These are phyloP conservation scores for Rhipidocladum racemiflorum DNA, from an alignment of 176 grass and related monocot species.

Conservation along the genomic window DNA sequence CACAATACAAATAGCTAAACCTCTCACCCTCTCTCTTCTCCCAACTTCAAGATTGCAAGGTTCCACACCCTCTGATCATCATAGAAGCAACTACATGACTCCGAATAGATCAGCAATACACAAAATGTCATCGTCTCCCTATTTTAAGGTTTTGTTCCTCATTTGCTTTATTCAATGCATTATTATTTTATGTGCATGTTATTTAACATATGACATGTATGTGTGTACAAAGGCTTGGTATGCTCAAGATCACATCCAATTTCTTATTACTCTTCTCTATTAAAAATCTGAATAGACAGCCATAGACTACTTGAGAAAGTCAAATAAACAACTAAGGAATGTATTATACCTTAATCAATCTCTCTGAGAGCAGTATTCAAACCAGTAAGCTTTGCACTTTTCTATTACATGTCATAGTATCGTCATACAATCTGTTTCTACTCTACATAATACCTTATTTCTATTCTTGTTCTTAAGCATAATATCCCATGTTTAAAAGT, in stretches of 20 bases:
- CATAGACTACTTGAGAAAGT: not conserved
- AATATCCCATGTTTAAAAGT: not conserved
- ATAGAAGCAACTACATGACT: conserved; percentile 17
- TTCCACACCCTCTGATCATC: conserved; percentile 22
- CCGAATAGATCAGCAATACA: conserved; percentile 45
- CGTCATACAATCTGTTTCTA: not conserved
- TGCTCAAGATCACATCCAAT: not conserved
- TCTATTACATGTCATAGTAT: not conserved
- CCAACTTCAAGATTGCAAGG: conserved; percentile 30
- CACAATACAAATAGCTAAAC: conserved; percentile 25
- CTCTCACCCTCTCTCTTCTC: conserved; percentile 14
- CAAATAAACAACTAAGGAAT: not conserved
- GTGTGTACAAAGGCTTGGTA: not conserved
- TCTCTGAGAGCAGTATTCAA: not conserved
- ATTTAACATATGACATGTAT: not conserved
- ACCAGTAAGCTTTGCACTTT: not conserved
- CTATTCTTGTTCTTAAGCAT: not conserved
- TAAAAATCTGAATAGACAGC: not conserved
- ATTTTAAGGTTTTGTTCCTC: conserved; percentile 50
- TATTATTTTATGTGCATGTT: not conserved
- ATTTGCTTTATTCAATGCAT: conserved; percentile 4
- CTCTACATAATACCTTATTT: not conserved
- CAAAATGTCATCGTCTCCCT: conserved; percentile 58
- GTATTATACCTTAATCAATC: not conserved
- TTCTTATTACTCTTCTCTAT: not conserved